These are phyloP conservation scores for Zalaria obscura DNA, from an alignment of 2,329 filamentous ascomycete genomes.

Conservation along the genomic window DNA sequence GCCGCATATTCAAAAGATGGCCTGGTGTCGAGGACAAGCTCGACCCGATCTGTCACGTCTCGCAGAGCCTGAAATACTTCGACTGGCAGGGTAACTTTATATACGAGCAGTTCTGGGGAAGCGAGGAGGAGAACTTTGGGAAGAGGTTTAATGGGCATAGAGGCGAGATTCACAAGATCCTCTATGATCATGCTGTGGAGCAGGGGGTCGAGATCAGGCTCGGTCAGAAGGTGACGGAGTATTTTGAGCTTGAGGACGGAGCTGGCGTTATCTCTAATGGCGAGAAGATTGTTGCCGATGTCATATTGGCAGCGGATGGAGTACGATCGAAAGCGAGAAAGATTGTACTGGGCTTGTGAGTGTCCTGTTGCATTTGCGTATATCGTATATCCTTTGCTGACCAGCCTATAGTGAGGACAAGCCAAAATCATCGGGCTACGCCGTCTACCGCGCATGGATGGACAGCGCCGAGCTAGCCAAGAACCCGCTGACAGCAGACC, in stretches of 20 bases:
- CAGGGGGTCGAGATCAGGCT: slow-evolving; percentile 18
- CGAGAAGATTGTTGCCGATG: slow-evolving; percentile 27
- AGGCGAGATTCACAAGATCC: slow-evolving; percentile 19
- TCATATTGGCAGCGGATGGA: slow-evolving; percentile 39
- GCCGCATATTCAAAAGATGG: slow-evolving; percentile 47
- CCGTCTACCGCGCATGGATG: slow-evolving; percentile 41
- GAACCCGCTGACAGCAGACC: slow-evolving; percentile 38
- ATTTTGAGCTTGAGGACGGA: slow-evolving; percentile 14
- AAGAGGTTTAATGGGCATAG: slow-evolving; percentile 20
- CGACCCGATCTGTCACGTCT: slow-evolving; percentile 17
- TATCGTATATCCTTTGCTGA: neutral
- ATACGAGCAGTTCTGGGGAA: slow-evolving; percentile 14
- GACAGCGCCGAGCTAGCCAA: slow-evolving; percentile 31
- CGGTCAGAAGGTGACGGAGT: slow-evolving; percentile 14
- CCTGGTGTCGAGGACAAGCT: slow-evolving; percentile 7
- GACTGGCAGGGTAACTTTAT: slow-evolving; percentile 2
- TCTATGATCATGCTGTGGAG: slow-evolving; percentile 17
- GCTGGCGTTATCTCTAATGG: slow-evolving; percentile 16
- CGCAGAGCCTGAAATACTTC: slow-evolving; percentile 13
- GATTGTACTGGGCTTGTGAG: slow-evolving; percentile 34
- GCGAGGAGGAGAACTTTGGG: slow-evolving; percentile 15
- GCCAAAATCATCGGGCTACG: slow-evolving; percentile 34
- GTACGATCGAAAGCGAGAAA: slow-evolving; percentile 37
- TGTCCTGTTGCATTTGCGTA: neutral
- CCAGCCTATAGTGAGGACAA: slow-evolving; percentile 13